Conservation (phyloP, 2,329 filamentous ascomycete genomes). For the Camptophora hylomeconis region DNA sequence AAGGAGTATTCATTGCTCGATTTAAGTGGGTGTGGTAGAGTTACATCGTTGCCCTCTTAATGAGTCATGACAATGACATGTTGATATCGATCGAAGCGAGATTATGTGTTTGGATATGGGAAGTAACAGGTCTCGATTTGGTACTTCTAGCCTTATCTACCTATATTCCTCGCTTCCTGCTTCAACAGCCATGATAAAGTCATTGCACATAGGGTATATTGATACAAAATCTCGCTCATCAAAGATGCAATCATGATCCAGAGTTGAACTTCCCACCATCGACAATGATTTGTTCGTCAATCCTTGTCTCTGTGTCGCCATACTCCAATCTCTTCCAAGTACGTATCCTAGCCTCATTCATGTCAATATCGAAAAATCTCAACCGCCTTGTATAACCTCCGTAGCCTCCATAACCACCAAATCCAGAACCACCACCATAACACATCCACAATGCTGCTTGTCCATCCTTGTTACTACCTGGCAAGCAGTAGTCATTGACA, state of each 20-base stretch:
- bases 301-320: slow-evolving; percentile 33
- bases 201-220: too few species aligned
- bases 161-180: too few species aligned
- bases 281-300: slow-evolving; percentile 50
- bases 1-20: too few species aligned
- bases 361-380: slow-evolving; percentile 84
- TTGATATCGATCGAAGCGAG: neutral
- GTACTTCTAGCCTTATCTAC: too few species aligned
- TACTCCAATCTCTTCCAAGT: slow-evolving; percentile 87
- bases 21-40: too few species aligned
- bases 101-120: neutral
- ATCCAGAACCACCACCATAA: slow-evolving; percentile 81
- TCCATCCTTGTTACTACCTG: slow-evolving; percentile 31
- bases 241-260: neutral
- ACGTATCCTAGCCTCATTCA: slow-evolving; percentile 73
- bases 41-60: too few species aligned
- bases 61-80: too few species aligned
- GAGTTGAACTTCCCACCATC: slow-evolving; percentile 41
- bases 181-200: too few species aligned
- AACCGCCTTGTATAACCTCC: slow-evolving; percentile 71
- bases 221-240: too few species aligned
- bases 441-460: slow-evolving; percentile 87
- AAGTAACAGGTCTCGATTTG: too few species aligned
- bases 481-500: slow-evolving; percentile 87
- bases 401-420: slow-evolving; percentile 91